These are phyloP conservation scores for Epichloe typhina DNA, from an alignment of 2,329 filamentous ascomycete species.

Conservation along the genomic window DNA sequence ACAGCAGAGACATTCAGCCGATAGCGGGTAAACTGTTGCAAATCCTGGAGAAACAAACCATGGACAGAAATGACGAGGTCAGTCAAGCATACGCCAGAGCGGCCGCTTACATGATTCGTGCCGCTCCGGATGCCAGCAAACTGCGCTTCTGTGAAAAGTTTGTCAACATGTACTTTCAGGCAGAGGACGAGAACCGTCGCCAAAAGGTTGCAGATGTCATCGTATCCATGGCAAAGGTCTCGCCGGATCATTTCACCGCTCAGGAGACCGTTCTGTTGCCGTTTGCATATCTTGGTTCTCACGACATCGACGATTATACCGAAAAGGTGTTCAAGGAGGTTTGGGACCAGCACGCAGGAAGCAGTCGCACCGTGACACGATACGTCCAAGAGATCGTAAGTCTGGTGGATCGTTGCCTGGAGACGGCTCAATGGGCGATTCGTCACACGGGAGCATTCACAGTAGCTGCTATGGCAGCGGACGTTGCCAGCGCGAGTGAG, in stretches of 20 bases:
- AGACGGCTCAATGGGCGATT: slow-evolving; percentile 75
- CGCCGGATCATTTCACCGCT: slow-evolving; percentile 74
- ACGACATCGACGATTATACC: slow-evolving; percentile 73
- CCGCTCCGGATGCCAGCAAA: slow-evolving; percentile 35
- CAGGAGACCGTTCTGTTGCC: slow-evolving; percentile 67
- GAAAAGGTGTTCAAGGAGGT: slow-evolving; percentile 69
- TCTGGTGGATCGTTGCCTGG: slow-evolving; percentile 54
- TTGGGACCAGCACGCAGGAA: slow-evolving; percentile 85
- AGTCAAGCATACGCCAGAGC: slow-evolving; percentile 78
- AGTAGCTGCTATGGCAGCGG: slow-evolving; percentile 58
- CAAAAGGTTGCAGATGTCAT: slow-evolving; percentile 70
- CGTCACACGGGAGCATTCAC: slow-evolving; percentile 80
- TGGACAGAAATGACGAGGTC: slow-evolving; percentile 90
- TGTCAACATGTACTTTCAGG: slow-evolving; percentile 63
- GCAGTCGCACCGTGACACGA: slow-evolving; percentile 64
- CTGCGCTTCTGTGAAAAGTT: slow-evolving; percentile 38
- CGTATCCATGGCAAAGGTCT: slow-evolving; percentile 69
- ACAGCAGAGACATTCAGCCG: slow-evolving; percentile 59
- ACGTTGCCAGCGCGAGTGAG: slow-evolving; percentile 47
- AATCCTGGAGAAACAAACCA: slow-evolving; percentile 63
- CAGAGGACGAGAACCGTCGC: slow-evolving; percentile 63
- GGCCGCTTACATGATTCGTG: slow-evolving; percentile 68
- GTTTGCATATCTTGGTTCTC: slow-evolving; percentile 76
- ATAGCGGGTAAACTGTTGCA: slow-evolving; percentile 66
- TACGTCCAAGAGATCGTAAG: slow-evolving; percentile 72